A percentile compares a stretch with the other conserved stretches of the same genome.
Conservation (phyloP, 805 yeast species). For the Komagataella pseudopastoris region DNA sequence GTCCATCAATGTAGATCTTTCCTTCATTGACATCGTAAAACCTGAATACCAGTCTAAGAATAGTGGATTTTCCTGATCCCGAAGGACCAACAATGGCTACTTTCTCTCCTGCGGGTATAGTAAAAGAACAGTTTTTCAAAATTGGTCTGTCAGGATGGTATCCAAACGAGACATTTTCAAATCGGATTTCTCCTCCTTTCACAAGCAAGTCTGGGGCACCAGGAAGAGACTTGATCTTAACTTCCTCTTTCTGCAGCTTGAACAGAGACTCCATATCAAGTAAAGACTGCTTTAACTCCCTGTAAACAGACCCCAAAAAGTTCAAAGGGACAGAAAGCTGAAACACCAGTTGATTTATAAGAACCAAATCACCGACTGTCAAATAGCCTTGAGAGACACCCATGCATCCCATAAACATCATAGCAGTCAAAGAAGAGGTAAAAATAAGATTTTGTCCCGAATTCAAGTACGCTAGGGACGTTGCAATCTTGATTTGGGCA, state of each 20-base stretch:
- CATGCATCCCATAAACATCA: conserved; percentile 97
- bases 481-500: conserved; percentile 69
- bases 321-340: conserved; percentile 91
- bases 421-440: conserved; percentile 81
- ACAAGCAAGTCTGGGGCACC: conserved; percentile 50
- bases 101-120: conserved; percentile 80
- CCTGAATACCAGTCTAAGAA: conserved; percentile 70
- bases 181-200: conserved; percentile 62
- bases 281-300: conserved; percentile 86
- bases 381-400: conserved; percentile 78
- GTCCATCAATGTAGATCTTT: conserved; percentile 74
- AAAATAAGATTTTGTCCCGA: conserved; percentile 72
- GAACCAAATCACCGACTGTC: conserved; percentile 89
- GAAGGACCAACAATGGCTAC: conserved; percentile 96
- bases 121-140: conserved; percentile 64
- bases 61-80: conserved; percentile 91
- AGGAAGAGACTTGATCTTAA: conserved; percentile 49
- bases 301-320: conserved; percentile 87
- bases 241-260: conserved; percentile 63
- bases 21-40: conserved; percentile 80
- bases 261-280: conserved; percentile 94
- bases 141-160: conserved; percentile 85
- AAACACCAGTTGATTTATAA: conserved; percentile 91
- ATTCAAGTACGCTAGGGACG: conserved; percentile 66
- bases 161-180: conserved; percentile 88